These are phyloP conservation scores for Cylindrodendrum hubeiense DNA, from an alignment of 2,329 filamentous ascomycete species.

Conservation along the genomic window DNA sequence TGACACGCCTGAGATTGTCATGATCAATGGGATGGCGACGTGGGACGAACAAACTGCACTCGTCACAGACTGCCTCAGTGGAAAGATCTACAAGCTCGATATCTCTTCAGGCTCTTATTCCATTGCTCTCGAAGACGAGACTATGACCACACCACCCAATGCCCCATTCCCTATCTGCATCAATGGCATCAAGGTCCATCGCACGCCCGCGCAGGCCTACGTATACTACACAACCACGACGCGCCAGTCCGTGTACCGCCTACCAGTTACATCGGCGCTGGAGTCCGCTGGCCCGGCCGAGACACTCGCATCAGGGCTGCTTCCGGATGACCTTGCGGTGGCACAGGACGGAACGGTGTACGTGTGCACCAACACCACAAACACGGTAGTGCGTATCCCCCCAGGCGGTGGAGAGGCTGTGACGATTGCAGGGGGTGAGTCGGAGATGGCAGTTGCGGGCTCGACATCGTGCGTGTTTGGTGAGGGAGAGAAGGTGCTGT, in stretches of 20 bases:
- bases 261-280: slow-evolving; percentile 26
- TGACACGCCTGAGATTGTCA: slow-evolving; percentile 18
- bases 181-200: slow-evolving; percentile 39
- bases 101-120: slow-evolving; percentile 23
- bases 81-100: slow-evolving; percentile 36
- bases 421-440: slow-evolving; percentile 23
- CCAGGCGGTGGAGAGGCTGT: slow-evolving; percentile 4
- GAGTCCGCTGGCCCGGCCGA: slow-evolving; percentile 25
- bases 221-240: slow-evolving; percentile 34
- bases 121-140: slow-evolving; percentile 31
- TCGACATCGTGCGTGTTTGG: slow-evolving; percentile 31
- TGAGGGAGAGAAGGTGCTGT: slow-evolving; percentile 24
- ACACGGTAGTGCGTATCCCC: slow-evolving; percentile 30
- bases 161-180: slow-evolving; percentile 30
- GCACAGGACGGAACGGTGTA: slow-evolving; percentile 35
- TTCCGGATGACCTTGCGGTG: slow-evolving; percentile 35
- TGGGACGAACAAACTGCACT: slow-evolving; percentile 35
- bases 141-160: slow-evolving; percentile 25
- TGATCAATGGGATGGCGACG: slow-evolving; percentile 37
- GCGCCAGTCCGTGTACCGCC: slow-evolving; percentile 31
- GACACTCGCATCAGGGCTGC: slow-evolving; percentile 26
- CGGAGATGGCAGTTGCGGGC: slow-evolving; percentile 25
- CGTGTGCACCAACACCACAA: slow-evolving; percentile 34
- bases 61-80: slow-evolving; percentile 34
- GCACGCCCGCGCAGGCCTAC: slow-evolving; percentile 22